phyloP scores from a whole-genome alignment of 208 protist genomes.

The Crithidia fasciculata region DNA sequence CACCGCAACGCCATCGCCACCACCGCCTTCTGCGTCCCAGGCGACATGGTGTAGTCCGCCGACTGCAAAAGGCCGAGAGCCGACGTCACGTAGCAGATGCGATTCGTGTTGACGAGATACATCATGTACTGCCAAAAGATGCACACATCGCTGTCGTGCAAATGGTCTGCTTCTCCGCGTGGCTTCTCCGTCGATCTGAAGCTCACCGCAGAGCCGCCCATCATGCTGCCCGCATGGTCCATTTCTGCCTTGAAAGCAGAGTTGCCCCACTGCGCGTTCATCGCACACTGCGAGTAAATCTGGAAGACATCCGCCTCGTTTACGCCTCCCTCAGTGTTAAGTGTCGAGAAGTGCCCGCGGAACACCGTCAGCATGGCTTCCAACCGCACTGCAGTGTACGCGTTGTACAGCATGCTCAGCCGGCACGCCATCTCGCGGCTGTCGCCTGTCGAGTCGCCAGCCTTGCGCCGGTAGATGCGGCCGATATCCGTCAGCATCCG shows the following conservation, averaged over 20 bases:
- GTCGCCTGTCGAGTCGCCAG: neutral
- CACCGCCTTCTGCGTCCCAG: neutral
- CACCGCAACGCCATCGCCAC: neutral
- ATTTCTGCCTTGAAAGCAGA: neutral
- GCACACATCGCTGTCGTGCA: neutral
- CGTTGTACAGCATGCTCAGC: constrained; percentile 5
- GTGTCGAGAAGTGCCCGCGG: neutral
- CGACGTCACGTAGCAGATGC: neutral
- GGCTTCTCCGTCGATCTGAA: neutral
- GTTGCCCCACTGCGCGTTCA: neutral
- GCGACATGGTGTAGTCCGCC: neutral
- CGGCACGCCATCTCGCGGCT: neutral
- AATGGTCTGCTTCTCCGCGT: neutral
- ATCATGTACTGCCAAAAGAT: neutral
- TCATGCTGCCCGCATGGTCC: too few relatives aligned
- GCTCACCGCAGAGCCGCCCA: too few relatives aligned
- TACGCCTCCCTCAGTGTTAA: neutral
- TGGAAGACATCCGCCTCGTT: neutral
- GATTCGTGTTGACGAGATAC: neutral
- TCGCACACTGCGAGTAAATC: neutral
- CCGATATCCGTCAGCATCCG: neutral
- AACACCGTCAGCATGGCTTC: neutral
- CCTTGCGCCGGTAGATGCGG: constrained; percentile 1
- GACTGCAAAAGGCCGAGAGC: neutral
- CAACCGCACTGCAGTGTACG: neutral